A percentile compares a stretch with the other conserved stretches of the same genome.
These are phyloP conservation scores for Pistacia integerrima DNA, from an alignment of 345 rosid species.

Conservation along the genomic window DNA sequence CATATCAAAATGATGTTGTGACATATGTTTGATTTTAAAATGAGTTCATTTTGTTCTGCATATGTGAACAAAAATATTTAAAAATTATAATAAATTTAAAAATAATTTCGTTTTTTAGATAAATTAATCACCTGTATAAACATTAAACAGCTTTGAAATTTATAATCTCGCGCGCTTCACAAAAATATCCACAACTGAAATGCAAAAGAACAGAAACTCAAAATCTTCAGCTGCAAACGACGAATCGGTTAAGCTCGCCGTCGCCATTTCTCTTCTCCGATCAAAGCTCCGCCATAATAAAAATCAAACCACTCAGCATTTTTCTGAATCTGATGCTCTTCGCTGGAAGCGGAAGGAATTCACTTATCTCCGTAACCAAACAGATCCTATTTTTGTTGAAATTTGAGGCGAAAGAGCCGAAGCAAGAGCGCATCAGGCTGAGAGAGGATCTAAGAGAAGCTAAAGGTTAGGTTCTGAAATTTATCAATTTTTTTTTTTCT, in stretches of 20 bases:
- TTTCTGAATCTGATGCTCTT: slow-evolving; percentile 51
- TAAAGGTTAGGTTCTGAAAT: slow-evolving; percentile 47
- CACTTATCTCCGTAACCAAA: slow-evolving; percentile 4
- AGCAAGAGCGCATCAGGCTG: slow-evolving; percentile 67
- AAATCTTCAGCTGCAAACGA: slow-evolving; percentile 32
- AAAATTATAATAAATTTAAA: too few relatives aligned
- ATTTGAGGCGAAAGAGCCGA: slow-evolving; percentile 80
- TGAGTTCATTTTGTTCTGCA: too few relatives aligned
- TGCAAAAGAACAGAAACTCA: slow-evolving; percentile 9
- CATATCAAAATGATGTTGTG: too few relatives aligned
- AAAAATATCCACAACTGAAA: slow-evolving; percentile 34
- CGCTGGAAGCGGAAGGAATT: slow-evolving; percentile 83
- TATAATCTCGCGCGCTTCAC: slow-evolving; percentile 24
- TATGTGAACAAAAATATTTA: too few relatives aligned
- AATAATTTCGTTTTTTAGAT: too few relatives aligned
- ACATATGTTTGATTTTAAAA: too few relatives aligned
- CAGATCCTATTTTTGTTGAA: not conserved
- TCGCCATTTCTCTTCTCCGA: slow-evolving; percentile 76
- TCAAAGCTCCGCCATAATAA: slow-evolving; percentile 50
- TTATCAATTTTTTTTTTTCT: not conserved
- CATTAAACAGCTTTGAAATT: not conserved
- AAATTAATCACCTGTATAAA: too few relatives aligned
- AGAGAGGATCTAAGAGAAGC: slow-evolving; percentile 80
- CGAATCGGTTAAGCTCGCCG: slow-evolving; percentile 59
- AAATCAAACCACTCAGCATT: not conserved